Percentiles rank a stretch among this genome's conserved stretches.
phyloP scores from a whole-genome alignment of 2,329 filamentous ascomycete species.

The Neonectria sp. region DNA sequence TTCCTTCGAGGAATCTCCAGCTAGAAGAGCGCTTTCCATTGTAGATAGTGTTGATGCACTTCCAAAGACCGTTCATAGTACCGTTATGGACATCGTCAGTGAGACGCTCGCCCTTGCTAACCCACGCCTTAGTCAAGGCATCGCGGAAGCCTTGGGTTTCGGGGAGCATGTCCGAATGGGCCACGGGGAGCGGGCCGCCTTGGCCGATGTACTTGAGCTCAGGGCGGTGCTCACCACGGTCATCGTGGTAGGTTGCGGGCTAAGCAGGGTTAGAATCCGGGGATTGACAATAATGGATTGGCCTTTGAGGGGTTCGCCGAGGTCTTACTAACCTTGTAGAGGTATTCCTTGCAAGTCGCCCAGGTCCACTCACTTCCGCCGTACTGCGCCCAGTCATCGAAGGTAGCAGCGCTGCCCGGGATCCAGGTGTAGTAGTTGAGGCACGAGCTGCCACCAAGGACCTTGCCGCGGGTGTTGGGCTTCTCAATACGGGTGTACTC shows the following conservation, averaged over 20 bases:
- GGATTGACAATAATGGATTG: too few species aligned
- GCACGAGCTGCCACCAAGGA: slow-evolving; percentile 70
- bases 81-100: slow-evolving; percentile 71
- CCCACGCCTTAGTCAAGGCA: slow-evolving; percentile 66
- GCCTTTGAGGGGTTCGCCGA: neutral
- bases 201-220: slow-evolving; percentile 66
- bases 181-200: slow-evolving; percentile 67
- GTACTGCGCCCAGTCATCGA: slow-evolving; percentile 79
- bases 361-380: slow-evolving; percentile 78
- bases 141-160: slow-evolving; percentile 68
- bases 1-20: slow-evolving; percentile 65
- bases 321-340: slow-evolving; percentile 59
- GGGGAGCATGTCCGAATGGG: slow-evolving; percentile 67
- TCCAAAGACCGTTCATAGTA: slow-evolving; percentile 66
- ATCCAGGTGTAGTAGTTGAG: slow-evolving; percentile 78
- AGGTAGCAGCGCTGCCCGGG: slow-evolving; percentile 70
- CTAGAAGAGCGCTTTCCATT: slow-evolving; percentile 68
- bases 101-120: slow-evolving; percentile 64
- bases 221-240: slow-evolving; percentile 59
- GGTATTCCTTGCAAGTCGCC: slow-evolving; percentile 62
- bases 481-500: slow-evolving; percentile 75
- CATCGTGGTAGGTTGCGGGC: slow-evolving; percentile 71
- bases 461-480: slow-evolving; percentile 73
- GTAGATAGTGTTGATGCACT: slow-evolving; percentile 71
- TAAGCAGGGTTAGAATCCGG: neutral